Evolutionary conservation across 169 alveolate species (phyloP).

Genomic region (Plasmodium gallinaceum): DNA sequence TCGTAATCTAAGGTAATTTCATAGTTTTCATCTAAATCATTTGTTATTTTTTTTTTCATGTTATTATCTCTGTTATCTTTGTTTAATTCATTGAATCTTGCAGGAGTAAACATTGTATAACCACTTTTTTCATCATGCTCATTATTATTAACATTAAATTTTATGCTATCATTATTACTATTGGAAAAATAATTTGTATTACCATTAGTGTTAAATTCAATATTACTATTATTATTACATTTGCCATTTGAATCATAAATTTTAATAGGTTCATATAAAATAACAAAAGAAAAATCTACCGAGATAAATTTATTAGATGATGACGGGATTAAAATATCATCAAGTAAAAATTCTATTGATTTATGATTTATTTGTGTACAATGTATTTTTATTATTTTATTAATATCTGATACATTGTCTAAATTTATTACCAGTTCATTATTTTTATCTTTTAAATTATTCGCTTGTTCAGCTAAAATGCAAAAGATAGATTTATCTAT

Average conservation of each 20-base stretch:
- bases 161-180: neutral
- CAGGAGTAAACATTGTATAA: too few relatives aligned
- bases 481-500: conserved; percentile 74
- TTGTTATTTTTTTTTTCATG: neutral
- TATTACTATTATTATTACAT: neutral
- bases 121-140: neutral
- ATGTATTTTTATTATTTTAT: conserved; percentile 44
- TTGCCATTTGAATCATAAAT: neutral
- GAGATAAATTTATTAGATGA: conserved; percentile 3
- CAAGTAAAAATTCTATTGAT: conserved; percentile 36
- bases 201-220: neutral
- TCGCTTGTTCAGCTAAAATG: conserved; percentile 72
- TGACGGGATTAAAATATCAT: conserved; percentile 30
- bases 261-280: conserved; percentile 31
- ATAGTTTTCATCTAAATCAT: neutral
- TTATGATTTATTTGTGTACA: conserved; percentile 73
- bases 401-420: neutral
- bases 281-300: conserved; percentile 53
- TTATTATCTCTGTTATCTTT: neutral
- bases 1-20: conserved; percentile 39
- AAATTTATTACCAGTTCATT: conserved; percentile 37
- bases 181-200: neutral
- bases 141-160: neutral
- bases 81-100: neutral
- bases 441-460: conserved; percentile 70